Evolutionary conservation across 345 rosid species (phyloP).

Genomic region (Aquilaria malaccensis): DNA sequence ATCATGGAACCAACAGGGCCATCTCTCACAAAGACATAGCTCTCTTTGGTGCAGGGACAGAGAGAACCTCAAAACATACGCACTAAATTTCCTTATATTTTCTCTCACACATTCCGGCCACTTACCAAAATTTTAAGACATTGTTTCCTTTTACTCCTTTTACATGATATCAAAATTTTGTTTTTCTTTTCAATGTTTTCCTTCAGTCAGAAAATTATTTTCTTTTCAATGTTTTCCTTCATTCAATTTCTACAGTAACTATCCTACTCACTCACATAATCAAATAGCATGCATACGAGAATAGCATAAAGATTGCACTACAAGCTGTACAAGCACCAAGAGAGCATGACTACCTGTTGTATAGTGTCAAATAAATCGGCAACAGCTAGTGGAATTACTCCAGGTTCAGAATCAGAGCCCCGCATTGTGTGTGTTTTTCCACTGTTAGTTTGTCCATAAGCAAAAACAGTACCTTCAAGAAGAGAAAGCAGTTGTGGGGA

Average conservation of each 20-base stretch:
- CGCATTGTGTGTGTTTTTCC: conserved; percentile 99
- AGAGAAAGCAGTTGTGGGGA: neutral
- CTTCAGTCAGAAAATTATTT: neutral
- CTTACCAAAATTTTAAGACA: too few species aligned
- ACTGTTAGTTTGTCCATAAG: conserved; percentile 93
- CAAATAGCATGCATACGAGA: neutral
- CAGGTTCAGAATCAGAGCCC: conserved; percentile 67
- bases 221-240: neutral
- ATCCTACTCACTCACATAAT: neutral
- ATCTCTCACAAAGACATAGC: too few species aligned
- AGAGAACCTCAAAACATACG: too few species aligned
- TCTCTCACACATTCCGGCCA: too few species aligned
- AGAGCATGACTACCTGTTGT: conserved; percentile 39
- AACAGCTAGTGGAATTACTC: conserved; percentile 86
- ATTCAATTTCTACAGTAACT: neutral
- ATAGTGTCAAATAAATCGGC: conserved; percentile 59
- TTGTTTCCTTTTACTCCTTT: too few species aligned
- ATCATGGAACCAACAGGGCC: too few species aligned
- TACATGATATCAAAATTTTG: too few species aligned
- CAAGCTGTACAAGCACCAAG: neutral
- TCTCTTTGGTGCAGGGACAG: too few species aligned
- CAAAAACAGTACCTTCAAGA: conserved; percentile 80
- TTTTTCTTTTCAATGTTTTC: too few species aligned
- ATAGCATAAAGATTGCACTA: neutral
- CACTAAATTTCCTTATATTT: too few species aligned